Evolutionary conservation across 2,329 filamentous ascomycete species (phyloP), one percentile per base, ranked within the genome.

Genomic region (Neoascochyta sp.): DNA sequence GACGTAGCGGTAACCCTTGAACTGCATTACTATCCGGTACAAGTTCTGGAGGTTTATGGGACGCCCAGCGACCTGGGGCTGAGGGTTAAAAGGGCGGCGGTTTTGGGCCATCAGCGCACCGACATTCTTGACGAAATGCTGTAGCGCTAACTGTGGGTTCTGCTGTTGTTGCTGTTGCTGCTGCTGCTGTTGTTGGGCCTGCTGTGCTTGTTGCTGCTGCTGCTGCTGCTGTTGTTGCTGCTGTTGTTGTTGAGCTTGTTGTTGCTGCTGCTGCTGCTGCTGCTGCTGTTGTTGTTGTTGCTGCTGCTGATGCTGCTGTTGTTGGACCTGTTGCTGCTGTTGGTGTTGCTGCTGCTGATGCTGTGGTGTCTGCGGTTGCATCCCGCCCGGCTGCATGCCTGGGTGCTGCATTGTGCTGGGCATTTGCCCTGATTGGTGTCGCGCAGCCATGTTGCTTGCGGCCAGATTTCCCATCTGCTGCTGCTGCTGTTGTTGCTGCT

Each of bases 1-100:
- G 3, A 93, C 78, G 38, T 74, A 78, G 47, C 83, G 84, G 33
- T 83, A 92, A 4, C 88, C 88, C 14, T 85, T 86, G 44, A 76
- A 72, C 49, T 84, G 89, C 45, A 81, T 75, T 2, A 95, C 85
- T 0, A 78, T 70, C 39, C 82, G 78, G 60, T 93, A 96, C 3
- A 96, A 70, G 39, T 81, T 75, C 53, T 86, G 76, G 9, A 95
- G 65, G 48, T 83, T 82, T 20, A 96, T 71, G 0, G 75, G 76
- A 8, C 86, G 80, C 30, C 87, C 84, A 30, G 78, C 81, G 14
- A 94, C 75, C 13, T 78, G 67, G 0, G 89, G 89, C 40, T 80
- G 83, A 1, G 75, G 68, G 25, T 95, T 87, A 27, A 96, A 71
- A 0, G 80, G 81, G 11, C 86, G 69, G 17, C 81, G 78, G 36